A percentile compares a stretch with the other conserved stretches of the same genome.
Evolutionary conservation across 805 yeast genomes (phyloP).

Genomic region (Metschnikowia lunata): DNA sequence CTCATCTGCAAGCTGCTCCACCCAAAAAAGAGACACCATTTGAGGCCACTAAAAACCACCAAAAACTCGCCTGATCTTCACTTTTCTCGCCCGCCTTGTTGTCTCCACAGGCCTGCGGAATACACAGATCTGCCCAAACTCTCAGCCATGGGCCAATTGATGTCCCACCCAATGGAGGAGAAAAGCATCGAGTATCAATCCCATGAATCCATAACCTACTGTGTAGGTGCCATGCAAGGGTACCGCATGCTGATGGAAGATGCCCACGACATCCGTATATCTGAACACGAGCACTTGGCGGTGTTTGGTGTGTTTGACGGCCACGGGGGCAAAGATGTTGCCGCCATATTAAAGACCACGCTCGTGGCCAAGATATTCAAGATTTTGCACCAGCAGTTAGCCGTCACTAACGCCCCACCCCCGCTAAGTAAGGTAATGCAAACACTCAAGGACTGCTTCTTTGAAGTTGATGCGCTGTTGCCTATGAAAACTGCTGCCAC

Average conservation of each 20-base stretch:
- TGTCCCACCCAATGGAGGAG: slow-evolving; percentile 72
- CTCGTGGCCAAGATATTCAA: slow-evolving; percentile 37
- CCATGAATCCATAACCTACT: slow-evolving; percentile 47
- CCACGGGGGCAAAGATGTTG: slow-evolving; percentile 69
- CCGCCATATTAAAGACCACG: slow-evolving; percentile 46
- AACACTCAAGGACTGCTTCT: slow-evolving; percentile 31
- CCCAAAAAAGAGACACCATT: too few species aligned
- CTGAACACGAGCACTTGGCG: slow-evolving; percentile 38
- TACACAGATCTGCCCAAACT: too few species aligned
- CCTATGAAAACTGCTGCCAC: slow-evolving; percentile 24
- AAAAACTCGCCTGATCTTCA: too few species aligned
- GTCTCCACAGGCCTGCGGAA: too few species aligned
- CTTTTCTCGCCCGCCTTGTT: too few species aligned
- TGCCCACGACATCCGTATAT: slow-evolving; percentile 55
- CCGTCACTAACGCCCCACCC: slow-evolving; percentile 1
- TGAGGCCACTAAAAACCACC: too few species aligned
- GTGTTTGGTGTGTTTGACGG: slow-evolving; percentile 79
- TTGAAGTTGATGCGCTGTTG: slow-evolving; percentile 33
- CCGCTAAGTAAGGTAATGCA: slow-evolving; percentile 11
- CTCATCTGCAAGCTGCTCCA: too few species aligned
- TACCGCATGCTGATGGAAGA: slow-evolving; percentile 73
- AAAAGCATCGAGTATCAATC: slow-evolving; percentile 50
- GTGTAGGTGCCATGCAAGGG: slow-evolving; percentile 76
- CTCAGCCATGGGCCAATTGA: slow-evolving; percentile 59
- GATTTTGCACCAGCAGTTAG: slow-evolving; percentile 16